Base-by-base conservation (phyloP, 2,329 filamentous ascomycete genomes). In the Aspergillus spinulosporus region DNA sequence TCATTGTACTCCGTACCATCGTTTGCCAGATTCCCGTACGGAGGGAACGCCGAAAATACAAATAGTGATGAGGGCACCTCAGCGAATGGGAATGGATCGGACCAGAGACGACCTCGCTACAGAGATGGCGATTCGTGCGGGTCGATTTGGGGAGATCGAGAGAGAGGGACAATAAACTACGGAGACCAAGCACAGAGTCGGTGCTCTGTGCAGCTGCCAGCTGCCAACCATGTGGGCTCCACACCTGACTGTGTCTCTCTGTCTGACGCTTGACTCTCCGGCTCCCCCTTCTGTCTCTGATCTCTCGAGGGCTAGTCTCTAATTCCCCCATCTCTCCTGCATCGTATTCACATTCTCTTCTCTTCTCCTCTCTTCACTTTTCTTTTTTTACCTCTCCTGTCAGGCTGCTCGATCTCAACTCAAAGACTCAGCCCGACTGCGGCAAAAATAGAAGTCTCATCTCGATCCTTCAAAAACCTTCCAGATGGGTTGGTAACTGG, bases 161-260 rank as follows among this genome's bases (percentile, higher is more conserved):
- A 12, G 21, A 52, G 26, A 26, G 28, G 42, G 42, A 47, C 12
- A 49, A 45, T 51, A 56, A 40, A 56, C 53, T 46, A 56, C 21
- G 21, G 21, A 45, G 42, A 43, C 51, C 36, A 53, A 53, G 51
- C 51, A 53, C 50, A 46, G 49, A 40, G 39, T 40, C 39, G 5
- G 39, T 15, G 9, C 6, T 28, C 37, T 14, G 29, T 52, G 47
- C 21, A 21, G 21, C 21, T 21, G 21, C 21, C 48, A 51, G 54
- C 54, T 56, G 55, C 55, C 50, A 57, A 57, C 55, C 55, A 57
- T 57, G 49, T 53, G 50, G 55, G 45, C 46, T 44, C 37, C 28
- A 37, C 21, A 31, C 21, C 21, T 21, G 21, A 21, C 21, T 21
- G 21, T 21, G 21, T 21, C 21, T 21, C 21, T 21, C 21, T 21